Percentiles rank a stretch among this genome's conserved stretches.
phyloP scores from a whole-genome alignment of 1,284 basidiomycete genomes.

The Moesziomyces sp. region DNA sequence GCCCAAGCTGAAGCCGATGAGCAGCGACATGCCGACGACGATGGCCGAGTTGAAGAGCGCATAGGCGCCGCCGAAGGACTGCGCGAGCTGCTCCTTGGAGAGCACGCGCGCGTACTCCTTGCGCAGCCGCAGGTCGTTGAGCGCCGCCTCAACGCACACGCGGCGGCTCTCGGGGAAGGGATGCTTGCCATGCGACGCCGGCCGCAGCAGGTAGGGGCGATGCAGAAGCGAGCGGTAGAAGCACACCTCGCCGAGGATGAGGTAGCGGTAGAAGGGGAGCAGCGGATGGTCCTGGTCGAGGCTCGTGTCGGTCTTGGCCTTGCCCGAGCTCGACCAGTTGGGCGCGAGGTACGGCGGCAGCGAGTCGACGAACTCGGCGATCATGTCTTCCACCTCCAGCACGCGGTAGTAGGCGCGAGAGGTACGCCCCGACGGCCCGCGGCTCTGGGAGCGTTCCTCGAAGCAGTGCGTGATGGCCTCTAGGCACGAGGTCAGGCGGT shows the following conservation, averaged over 20 bases:
- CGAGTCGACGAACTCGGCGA: constrained; percentile 46
- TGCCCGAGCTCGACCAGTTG: constrained; percentile 33
- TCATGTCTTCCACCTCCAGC: constrained; percentile 48
- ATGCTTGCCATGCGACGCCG: constrained; percentile 42
- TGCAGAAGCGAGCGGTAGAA: constrained; percentile 52
- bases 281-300: constrained; percentile 47
- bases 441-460: constrained; percentile 35
- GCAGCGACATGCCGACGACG: constrained; percentile 45
- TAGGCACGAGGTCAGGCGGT: constrained; percentile 41
- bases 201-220: constrained; percentile 40
- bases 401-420: constrained; percentile 43
- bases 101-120: constrained; percentile 36
- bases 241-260: constrained; percentile 44
- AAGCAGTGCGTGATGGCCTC: constrained; percentile 50
- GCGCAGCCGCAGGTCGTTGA: constrained; percentile 46
- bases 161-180: constrained; percentile 42
- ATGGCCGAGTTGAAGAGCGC: constrained; percentile 53
- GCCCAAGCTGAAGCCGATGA: constrained; percentile 42
- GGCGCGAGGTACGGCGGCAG: constrained; percentile 43
- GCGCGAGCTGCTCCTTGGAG: constrained; percentile 39
- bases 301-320: constrained; percentile 40
- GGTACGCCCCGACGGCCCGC: constrained; percentile 30
- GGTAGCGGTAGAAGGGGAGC: constrained; percentile 44
- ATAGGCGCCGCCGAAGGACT: constrained; percentile 47
- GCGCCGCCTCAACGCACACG: constrained; percentile 42